Base-by-base conservation (phyloP, 306 rosid species). In the Canavalia ensiformis region DNA sequence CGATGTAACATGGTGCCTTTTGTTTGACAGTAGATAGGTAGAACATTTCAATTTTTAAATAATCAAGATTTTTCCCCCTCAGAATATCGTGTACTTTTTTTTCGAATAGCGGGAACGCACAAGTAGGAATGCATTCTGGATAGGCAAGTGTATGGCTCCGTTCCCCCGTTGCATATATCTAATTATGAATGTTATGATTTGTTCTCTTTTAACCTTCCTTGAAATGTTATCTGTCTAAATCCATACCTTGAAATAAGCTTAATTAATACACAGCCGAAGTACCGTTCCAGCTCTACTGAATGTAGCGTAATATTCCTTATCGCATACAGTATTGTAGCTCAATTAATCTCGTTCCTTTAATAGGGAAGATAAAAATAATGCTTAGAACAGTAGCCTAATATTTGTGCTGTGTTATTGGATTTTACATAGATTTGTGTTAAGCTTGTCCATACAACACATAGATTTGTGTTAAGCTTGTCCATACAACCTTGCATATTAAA, bases 41-140 rank as follows among this genome's bases (percentile, higher is more conserved):
- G 13, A 51, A 66, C 65, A 29, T 78, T 72, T 65, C 65, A 73
- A 79, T 72, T 72, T 58, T 65, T 76, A 7, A 45, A 6, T 35
- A 71, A 31, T 77, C 33, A 12, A 37, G 25, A 8, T 41, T 8
- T 34, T 34, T 13, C 34, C 12, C 34, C 39, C 31, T 33, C 18
- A 18, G 58, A 47, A 71, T 33, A 30, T 1, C 25, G 25, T 37
- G 41, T 37, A 37, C 41, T 37, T 37, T 37, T 52, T 52, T 4
- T 4, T 54, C 30, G 3, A 33, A 60, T 4, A 33, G 10, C 2
- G 9, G 1, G 64, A 18, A 18, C 25, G 25, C 25, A 18, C 1
- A 37, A 37, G 41, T 37, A 37, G 41, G 41, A 37, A 37, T 4
- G 4, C 41, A 37, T 37, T 2, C 41, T 2, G 4, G 41, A 37